phyloP scores from a whole-genome alignment of 805 yeast species.

The Zygosaccharomyces gambellarensis region DNA sequence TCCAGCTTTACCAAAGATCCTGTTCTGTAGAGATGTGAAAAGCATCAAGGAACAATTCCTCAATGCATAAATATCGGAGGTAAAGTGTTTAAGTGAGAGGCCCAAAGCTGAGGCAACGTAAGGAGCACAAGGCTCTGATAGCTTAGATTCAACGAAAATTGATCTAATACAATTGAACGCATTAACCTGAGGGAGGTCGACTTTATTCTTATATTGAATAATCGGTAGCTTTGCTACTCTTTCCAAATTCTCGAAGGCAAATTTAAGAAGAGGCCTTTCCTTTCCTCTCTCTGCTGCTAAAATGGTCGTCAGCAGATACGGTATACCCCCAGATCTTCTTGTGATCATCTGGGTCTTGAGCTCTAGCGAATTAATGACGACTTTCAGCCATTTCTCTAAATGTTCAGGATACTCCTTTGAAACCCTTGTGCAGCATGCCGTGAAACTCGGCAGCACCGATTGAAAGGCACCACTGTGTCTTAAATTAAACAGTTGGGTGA shows the following conservation, averaged over 20 bases:
- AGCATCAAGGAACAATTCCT: conserved; percentile 92
- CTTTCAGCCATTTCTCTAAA: conserved; percentile 55
- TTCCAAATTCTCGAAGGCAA: conserved; percentile 49
- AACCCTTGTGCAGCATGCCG: conserved; percentile 60
- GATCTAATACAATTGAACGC: conserved; percentile 83
- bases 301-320: conserved; percentile 70
- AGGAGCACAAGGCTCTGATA: conserved; percentile 49
- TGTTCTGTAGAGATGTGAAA: conserved; percentile 75
- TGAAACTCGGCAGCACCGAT: conserved; percentile 77
- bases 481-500: conserved; percentile 64
- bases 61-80: conserved; percentile 72
- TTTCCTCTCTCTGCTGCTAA: conserved; percentile 46
- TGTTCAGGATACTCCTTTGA: conserved; percentile 33
- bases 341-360: conserved; percentile 66
- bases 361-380: conserved; percentile 49
- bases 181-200: conserved; percentile 87
- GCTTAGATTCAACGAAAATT: conserved; percentile 63
- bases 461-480: conserved; percentile 92
- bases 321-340: conserved; percentile 90
- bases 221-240: conserved; percentile 52
- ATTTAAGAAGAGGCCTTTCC: conserved; percentile 39
- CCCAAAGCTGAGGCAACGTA: conserved; percentile 56
- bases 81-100: conserved; percentile 58
- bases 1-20: conserved; percentile 62
- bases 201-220: conserved; percentile 44